A percentile compares a stretch with the other conserved stretches of the same genome.
Evolutionary conservation across 2,329 filamentous ascomycete genomes (phyloP).

Genomic region (Cercospora sp.): DNA sequence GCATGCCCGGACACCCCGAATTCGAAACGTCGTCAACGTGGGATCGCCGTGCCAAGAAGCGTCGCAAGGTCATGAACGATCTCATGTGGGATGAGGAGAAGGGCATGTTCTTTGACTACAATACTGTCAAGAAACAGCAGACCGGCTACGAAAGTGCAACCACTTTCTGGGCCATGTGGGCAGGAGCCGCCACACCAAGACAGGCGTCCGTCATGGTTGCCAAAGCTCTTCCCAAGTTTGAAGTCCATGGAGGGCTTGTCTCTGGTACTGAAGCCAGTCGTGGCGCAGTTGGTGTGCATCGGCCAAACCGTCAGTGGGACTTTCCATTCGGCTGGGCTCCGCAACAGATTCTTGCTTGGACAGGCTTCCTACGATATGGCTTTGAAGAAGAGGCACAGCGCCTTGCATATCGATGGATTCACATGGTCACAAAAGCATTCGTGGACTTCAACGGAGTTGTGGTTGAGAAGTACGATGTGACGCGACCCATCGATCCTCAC

Average conservation of each 20-base stretch:
- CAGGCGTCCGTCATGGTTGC: constrained; percentile 83
- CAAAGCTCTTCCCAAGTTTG: constrained; percentile 81
- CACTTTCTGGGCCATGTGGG: constrained; percentile 97
- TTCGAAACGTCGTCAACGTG: constrained; percentile 81
- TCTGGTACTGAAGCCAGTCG: constrained; percentile 89
- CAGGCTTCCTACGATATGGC: constrained; percentile 84
- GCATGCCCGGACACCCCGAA: constrained; percentile 62
- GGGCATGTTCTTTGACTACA: constrained; percentile 98
- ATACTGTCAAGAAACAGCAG: constrained; percentile 78
- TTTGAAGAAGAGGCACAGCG: constrained; percentile 88
- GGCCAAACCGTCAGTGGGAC: constrained; percentile 97
- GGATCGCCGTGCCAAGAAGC: constrained; percentile 83
- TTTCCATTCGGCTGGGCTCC: constrained; percentile 98
- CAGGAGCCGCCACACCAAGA: constrained; percentile 78
- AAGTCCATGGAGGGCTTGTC: constrained; percentile 81
- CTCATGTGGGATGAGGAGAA: constrained; percentile 89
- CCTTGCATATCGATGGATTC: constrained; percentile 92
- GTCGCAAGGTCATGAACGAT: constrained; percentile 85
- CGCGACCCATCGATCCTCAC: constrained; percentile 83
- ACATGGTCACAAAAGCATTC: constrained; percentile 98
- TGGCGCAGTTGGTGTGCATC: constrained; percentile 72
- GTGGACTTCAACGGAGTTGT: constrained; percentile 98
- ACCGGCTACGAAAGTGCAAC: constrained; percentile 87
- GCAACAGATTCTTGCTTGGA: constrained; percentile 98
- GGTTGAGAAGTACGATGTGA: constrained; percentile 98